Base-by-base conservation (phyloP, 192 early-diverging fungal genomes). In the Coemansia sp. region DNA sequence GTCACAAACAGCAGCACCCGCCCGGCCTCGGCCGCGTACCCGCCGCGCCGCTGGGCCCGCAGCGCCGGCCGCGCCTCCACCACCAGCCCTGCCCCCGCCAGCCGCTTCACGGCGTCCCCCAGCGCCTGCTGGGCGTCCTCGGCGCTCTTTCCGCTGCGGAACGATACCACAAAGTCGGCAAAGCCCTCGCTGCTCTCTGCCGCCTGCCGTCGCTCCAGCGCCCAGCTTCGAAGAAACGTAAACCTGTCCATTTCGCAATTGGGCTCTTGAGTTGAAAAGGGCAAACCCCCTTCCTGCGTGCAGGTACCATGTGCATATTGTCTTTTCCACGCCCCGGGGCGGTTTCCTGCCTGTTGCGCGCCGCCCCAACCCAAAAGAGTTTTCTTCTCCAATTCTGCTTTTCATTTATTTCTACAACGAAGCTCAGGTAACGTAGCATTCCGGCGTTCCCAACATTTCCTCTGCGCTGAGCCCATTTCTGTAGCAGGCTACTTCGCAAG, bases 1-100 rank as follows among this genome's bases (percentile, higher is more conserved):
- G 77, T 61, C 7, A 91, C 80, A 59, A 91, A 83, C 40, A 91
- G 44, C 23, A 89, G 79, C 21, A 91, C 50, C 39, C 65, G 68
- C 21, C 72, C 79, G 0, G 48, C 30, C 26, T 65, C 65, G 10
- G 48, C 49, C 4, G 35, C 28, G 15, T 61, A 64, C 39, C 30
- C 42, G 5, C 38, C 50, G 6, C 12, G 13, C 13, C 55, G 18
- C 43, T 20, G 16, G 21, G 44, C 55, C 45, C 30, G 62, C 58
- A 55, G 68, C 57, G 54, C 85, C 76, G 44, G 79, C 70, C 82
- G 78, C 33, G 90, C 78, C 68, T 87, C 82, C 31, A 83, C 81
- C 18, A 70, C 62, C 16, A 93, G 83, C 6, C 86, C 84, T 0
- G 84, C 89, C 3, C 56, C 54, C 6, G 66, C 39, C 53, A 91